Evolutionary conservation across 768 basidiomycete species (phyloP), one percentile per base, ranked within the genome.

Genomic region (Trametes coccinea): DNA sequence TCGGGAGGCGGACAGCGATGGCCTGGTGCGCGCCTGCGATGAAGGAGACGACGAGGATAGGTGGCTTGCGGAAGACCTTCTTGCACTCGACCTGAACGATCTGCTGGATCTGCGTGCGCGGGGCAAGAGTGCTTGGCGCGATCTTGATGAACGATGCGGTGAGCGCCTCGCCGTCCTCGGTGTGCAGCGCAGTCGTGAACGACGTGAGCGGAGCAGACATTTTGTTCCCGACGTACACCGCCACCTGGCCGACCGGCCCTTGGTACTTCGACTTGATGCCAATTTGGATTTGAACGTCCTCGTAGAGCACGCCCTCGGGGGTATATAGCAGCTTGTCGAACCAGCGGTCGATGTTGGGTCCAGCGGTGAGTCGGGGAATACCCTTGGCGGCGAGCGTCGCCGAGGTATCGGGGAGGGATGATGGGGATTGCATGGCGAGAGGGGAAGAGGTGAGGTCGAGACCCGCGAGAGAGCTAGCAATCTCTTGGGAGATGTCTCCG

Each of bases 231-330:
- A 98, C 83, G 77, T 97, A 98, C 40, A 99, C 79, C 29, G 95
- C 95, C 50, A 99, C 70, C 69, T 98, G 93, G 14, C 96, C 97
- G 41, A 95, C 84, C 69, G 96, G 91, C 14, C 92, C 91, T 73
- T 98, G 96, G 73, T 92, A 99, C 69, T 95, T 90, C 33, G 95
- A 94, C 78, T 98, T 99, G 78, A 98, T 75, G 37, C 97, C 97
- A 54, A 99, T 85, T 72, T 98, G 96, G 46, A 99, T 84, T 74
- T 96, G 93, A 8, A 92, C 84, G 67, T 98, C 96, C 74, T 99
- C 97, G 74, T 92, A 98, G 11, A 99, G 81, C 37, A 98, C 86
- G 47, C 97, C 97, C 63, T 98, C 97, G 14, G 82, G 72, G 31
- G 76, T 80, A 74, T 87, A 93, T 1, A 83, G 87, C 33, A 98